Percentiles rank a stretch among this genome's conserved stretches.
Conservation (phyloP, 2,329 filamentous ascomycete species). For the Bimuria novae-zelandiae region DNA sequence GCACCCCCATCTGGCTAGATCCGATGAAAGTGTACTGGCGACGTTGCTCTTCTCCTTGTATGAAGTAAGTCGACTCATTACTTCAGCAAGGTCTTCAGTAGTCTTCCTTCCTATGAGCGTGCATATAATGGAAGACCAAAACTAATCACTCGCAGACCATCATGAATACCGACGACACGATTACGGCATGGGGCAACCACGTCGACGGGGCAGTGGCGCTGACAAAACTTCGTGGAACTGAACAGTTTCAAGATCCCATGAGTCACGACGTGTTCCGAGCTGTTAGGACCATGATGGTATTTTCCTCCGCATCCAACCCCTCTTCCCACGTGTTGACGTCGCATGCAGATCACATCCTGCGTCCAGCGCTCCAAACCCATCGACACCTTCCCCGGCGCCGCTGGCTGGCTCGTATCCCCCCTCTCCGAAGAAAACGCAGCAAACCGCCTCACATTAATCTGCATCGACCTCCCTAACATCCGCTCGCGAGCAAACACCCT, state of each 20-base stretch:
- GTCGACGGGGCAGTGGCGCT: slow-evolving; percentile 49
- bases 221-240: slow-evolving; percentile 44
- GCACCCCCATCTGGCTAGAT: slow-evolving; percentile 40
- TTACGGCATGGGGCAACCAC: slow-evolving; percentile 46
- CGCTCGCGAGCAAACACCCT: slow-evolving; percentile 41
- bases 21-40: slow-evolving; percentile 47
- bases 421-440: slow-evolving; percentile 45
- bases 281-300: slow-evolving; percentile 48
- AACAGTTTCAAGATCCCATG: slow-evolving; percentile 45
- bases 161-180: slow-evolving; percentile 44
- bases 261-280: slow-evolving; percentile 47
- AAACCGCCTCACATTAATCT: slow-evolving; percentile 47
- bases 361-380: slow-evolving; percentile 47
- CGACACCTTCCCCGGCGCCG: slow-evolving; percentile 42
- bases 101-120: slow-evolving; percentile 15
- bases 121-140: background rate
- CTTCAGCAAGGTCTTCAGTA: slow-evolving; percentile 23
- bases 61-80: slow-evolving; percentile 40
- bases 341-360: slow-evolving; percentile 43
- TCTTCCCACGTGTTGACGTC: background rate
- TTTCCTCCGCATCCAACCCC: background rate
- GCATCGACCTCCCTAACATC: slow-evolving; percentile 46
- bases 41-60: slow-evolving; percentile 49
- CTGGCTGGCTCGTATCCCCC: slow-evolving; percentile 42
- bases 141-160: slow-evolving; percentile 40